Percentiles rank a stretch among this genome's conserved stretches.
phyloP scores from a whole-genome alignment of 139 green algal genomes.

The Chlorella sorokiniana region DNA sequence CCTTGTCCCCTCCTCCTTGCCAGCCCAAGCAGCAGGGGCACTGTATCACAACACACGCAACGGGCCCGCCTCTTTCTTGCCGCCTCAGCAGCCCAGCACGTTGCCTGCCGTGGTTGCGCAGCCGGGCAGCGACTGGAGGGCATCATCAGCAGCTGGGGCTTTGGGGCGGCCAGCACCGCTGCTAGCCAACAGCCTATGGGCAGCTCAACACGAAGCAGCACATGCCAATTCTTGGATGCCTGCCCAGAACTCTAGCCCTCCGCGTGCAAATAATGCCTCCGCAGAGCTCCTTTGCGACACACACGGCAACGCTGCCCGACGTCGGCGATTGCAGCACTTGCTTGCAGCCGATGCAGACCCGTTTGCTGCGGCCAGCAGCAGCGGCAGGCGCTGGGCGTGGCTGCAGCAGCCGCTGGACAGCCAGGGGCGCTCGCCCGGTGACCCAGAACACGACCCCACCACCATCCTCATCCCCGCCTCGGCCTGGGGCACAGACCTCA shows the following conservation, averaged over 20 bases:
- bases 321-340: background rate
- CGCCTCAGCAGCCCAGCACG: background rate
- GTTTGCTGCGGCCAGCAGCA: background rate
- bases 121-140: too few relatives aligned
- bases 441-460: conserved; percentile 62
- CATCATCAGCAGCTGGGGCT: too few relatives aligned
- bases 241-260: too few relatives aligned
- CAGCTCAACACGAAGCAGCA: too few relatives aligned
- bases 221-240: too few relatives aligned
- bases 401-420: conserved; percentile 51
- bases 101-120: background rate
- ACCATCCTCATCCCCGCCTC: conserved; percentile 56
- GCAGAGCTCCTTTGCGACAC: background rate
- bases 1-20: background rate
- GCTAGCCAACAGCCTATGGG: too few relatives aligned
- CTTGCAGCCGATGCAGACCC: conserved; percentile 5
- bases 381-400: conserved; percentile 51
- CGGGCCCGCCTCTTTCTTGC: too few relatives aligned
- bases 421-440: conserved; percentile 34
- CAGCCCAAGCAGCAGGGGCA: background rate
- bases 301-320: background rate
- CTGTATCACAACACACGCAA: background rate
- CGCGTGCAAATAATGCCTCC: background rate
- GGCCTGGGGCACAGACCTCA: conserved; percentile 10
- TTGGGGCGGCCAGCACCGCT: too few relatives aligned